Evolutionary conservation across 2,329 filamentous ascomycete genomes (phyloP), one percentile per base, ranked within the genome.

Genomic region (Periglandula ipomoeae): DNA sequence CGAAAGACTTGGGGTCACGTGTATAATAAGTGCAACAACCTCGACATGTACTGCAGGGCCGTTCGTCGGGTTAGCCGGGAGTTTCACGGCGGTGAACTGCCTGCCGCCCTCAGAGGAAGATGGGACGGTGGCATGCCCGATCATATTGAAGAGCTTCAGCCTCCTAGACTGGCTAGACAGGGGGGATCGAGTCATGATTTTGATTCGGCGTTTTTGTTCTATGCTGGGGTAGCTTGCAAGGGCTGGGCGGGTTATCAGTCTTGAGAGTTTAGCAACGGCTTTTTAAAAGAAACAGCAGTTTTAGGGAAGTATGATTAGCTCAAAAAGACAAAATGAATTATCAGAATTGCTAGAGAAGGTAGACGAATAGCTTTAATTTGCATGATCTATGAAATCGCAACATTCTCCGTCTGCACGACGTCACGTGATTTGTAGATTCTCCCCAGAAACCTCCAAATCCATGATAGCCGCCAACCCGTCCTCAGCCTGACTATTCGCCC

Each of bases 351-450:
- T 39, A 39, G 17, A 13, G 6, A 13, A 5, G 20, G 13, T 19
- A 39, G 8, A 38, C 7, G 8, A 22, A 20, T 39, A 20, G 37
- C 37, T 39, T 15, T 3, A 39, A 10, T 19, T 38, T 39, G 37
- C 37, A 11, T 22, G 37, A 10, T 13, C 11, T n/a, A n/a, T n/a
- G n/a, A 19, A 22, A 38, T 10, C 11, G 11, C 7, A 35, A 20
- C 10, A 7, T 7, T 34, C 3, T 7, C 19, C 27, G n/a, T 9
- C 10, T 7, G 10, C 11, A 35, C 20, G 7, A 15, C 9, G 19
- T 34, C 60, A 62, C 60, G 60, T 62, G 60, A 62, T 55, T 53
- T 30, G 32, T 9, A 32, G 27, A 46, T 40, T 9, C 17, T 23
- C 15, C 27, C 42, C 42, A 44, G 23, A 44, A 41, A 26, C 22